These are phyloP conservation scores for Kalmusia sp. DNA, from an alignment of 2,329 filamentous ascomycete species.

Conservation along the genomic window DNA sequence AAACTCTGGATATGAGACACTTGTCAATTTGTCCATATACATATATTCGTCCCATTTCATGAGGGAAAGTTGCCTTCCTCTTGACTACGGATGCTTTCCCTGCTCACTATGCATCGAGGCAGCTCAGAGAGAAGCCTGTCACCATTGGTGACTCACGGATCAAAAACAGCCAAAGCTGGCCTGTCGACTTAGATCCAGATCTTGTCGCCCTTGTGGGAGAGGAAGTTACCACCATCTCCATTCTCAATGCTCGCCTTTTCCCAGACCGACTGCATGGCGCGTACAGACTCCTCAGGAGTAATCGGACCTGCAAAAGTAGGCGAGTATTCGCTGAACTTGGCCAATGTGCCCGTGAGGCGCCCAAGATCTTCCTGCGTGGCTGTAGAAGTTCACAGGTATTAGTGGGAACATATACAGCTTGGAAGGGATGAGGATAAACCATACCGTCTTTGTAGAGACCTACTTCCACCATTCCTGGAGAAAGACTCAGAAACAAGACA, in stretches of 20 bases:
- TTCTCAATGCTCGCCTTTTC: conserved; percentile 53
- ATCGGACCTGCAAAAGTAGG: not conserved
- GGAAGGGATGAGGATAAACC: not conserved
- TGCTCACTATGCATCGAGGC: too few relatives aligned
- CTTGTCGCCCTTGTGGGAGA: conserved; percentile 63
- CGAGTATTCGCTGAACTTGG: not conserved
- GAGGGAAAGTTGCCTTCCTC: too few relatives aligned
- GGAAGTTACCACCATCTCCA: conserved; percentile 58
- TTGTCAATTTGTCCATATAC: too few relatives aligned
- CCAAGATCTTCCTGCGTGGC: not conserved
- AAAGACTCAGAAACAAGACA: conserved; percentile 60
- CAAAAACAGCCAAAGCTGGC: too few relatives aligned
- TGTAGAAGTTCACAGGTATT: too few relatives aligned
- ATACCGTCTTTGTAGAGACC: not conserved
- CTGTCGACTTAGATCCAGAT: conserved; percentile 59
- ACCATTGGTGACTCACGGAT: too few relatives aligned
- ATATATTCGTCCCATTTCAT: too few relatives aligned
- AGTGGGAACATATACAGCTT: not conserved
- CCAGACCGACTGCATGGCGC: conserved; percentile 34
- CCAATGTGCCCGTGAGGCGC: not conserved
- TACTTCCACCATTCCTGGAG: conserved; percentile 59
- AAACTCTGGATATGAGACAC: too few relatives aligned
- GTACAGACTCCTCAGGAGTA: conserved; percentile 32
- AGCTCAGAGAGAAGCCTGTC: too few relatives aligned
- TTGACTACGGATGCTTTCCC: too few relatives aligned